Evolutionary conservation across 1,139 yeast species (phyloP).

Genomic region (Scheffersomyces insectosa): DNA sequence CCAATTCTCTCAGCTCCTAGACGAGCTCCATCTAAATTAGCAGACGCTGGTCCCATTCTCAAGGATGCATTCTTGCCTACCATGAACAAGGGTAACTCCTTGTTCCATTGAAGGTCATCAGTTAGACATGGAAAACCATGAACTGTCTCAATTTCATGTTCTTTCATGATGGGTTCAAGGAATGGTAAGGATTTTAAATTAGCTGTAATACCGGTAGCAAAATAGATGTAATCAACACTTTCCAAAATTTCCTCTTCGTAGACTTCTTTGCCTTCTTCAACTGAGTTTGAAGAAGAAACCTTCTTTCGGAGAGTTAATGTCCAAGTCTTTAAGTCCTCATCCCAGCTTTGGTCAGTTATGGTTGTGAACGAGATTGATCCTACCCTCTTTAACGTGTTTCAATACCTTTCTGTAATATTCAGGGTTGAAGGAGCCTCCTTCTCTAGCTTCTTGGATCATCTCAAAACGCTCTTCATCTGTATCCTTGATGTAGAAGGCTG

Average conservation of each 20-base stretch:
- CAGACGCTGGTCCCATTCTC: conserved; percentile 50
- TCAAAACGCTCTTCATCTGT: conserved; percentile 43
- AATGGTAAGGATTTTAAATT: conserved; percentile 31
- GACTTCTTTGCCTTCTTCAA: conserved; percentile 6
- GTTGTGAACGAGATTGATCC: conserved; percentile 24
- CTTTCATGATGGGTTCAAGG: conserved; percentile 25
- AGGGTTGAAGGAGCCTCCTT: conserved; percentile 53
- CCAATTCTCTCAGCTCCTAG: conserved; percentile 50
- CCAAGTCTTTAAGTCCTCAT: conserved; percentile 16
- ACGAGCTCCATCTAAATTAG: conserved; percentile 51
- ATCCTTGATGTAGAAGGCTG: conserved; percentile 45
- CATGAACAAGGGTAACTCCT: conserved; percentile 41
- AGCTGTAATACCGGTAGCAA: conserved; percentile 46
- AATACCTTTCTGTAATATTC: conserved; percentile 38
- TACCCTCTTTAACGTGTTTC: conserved; percentile 32
- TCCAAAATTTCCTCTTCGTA: conserved; percentile 8
- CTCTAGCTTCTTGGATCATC: conserved; percentile 45
- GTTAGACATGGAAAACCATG: conserved; percentile 46
- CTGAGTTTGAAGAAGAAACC: conserved; percentile 4
- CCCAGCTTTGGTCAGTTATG: conserved; percentile 23
- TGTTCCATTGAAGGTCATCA: conserved; percentile 46
- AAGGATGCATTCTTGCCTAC: conserved; percentile 48
- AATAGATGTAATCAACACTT: conserved; percentile 37
- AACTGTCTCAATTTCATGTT: conserved; percentile 31
- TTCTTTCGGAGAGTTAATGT: conserved; percentile 7